Conservation (phyloP, 768 basidiomycete species). For the Asterophora lycoperdoides region DNA sequence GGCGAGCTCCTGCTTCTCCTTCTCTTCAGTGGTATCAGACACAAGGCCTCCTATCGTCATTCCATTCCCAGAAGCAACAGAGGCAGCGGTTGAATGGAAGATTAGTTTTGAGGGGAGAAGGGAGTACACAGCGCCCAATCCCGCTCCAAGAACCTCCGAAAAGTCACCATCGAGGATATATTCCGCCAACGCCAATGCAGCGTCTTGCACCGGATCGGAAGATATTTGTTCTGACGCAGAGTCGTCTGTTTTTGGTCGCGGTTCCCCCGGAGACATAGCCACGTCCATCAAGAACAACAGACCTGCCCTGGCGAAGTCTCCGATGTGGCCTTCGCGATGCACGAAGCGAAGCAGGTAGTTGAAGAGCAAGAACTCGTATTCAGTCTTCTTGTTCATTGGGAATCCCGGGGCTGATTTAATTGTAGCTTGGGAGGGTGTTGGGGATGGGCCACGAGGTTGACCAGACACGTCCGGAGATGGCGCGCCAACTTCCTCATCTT, state of each 20-base stretch:
- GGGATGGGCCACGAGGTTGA: conserved; percentile 41
- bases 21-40: conserved; percentile 51
- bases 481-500: conserved; percentile 46
- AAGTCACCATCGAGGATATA: conserved; percentile 97
- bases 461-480: conserved; percentile 21
- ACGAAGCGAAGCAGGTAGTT: conserved; percentile 94
- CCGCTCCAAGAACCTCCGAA: conserved; percentile 94
- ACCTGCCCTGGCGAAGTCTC: conserved; percentile 90
- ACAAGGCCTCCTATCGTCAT: conserved; percentile 74
- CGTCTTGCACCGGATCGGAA: conserved; percentile 75
- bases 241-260: conserved; percentile 29
- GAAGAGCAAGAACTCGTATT: conserved; percentile 95
- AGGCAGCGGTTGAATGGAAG: conserved; percentile 45
- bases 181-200: conserved; percentile 83
- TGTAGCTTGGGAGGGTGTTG: conserved; percentile 57
- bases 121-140: conserved; percentile 90
- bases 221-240: conserved; percentile 29
- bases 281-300: conserved; percentile 94
- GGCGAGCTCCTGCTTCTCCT: conserved; percentile 43
- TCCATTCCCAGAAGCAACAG: conserved; percentile 40
- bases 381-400: conserved; percentile 56
- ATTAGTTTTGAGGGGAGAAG: conserved; percentile 83
- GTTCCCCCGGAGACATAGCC: conserved; percentile 79
- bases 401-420: conserved; percentile 45
- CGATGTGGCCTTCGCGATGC: conserved; percentile 90